Conservation (phyloP, 768 basidiomycete species). For the Kwoniella sp. region DNA sequence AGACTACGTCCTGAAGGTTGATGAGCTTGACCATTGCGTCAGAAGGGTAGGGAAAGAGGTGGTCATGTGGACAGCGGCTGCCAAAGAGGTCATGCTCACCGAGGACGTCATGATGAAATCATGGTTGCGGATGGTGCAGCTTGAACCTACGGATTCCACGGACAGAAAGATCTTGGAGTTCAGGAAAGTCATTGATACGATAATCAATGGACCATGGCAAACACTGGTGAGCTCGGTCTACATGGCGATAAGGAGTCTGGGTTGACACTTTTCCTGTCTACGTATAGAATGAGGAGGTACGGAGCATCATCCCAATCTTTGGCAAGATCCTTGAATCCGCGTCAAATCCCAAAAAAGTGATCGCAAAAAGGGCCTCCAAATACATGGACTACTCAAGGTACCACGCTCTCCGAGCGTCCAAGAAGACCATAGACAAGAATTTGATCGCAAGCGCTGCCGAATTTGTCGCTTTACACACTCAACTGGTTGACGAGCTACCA, state of each 20-base stretch:
- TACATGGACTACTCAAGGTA: slow-evolving; percentile 49
- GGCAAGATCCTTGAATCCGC: slow-evolving; percentile 42
- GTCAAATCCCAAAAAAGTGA: slow-evolving; percentile 51
- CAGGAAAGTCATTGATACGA: slow-evolving; percentile 35
- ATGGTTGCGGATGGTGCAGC: slow-evolving; percentile 48
- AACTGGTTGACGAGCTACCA: slow-evolving; percentile 56
- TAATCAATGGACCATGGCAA: slow-evolving; percentile 39
- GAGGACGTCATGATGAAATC: slow-evolving; percentile 38
- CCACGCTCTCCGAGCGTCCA: slow-evolving; percentile 29
- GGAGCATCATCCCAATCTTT: slow-evolving; percentile 52
- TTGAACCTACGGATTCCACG: slow-evolving; percentile 45
- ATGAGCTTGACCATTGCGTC: slow-evolving; percentile 39
- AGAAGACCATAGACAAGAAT: slow-evolving; percentile 38
- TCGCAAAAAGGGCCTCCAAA: slow-evolving; percentile 44
- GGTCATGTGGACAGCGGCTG: slow-evolving; percentile 40
- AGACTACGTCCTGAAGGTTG: slow-evolving; percentile 32
- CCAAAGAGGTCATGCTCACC: slow-evolving; percentile 44
- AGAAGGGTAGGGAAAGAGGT: slow-evolving; percentile 51
- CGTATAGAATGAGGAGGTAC: slow-evolving; percentile 49
- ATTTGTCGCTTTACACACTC: slow-evolving; percentile 54
- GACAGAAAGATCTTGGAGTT: slow-evolving; percentile 53
- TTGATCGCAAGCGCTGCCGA: slow-evolving; percentile 49
- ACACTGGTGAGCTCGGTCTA: slow-evolving; percentile 41
- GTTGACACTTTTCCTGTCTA: neutral
- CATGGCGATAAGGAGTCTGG: neutral